Evolutionary conservation across 73 alveolate genomes (phyloP).

Genomic region (Symbiodinium pilosum): DNA sequence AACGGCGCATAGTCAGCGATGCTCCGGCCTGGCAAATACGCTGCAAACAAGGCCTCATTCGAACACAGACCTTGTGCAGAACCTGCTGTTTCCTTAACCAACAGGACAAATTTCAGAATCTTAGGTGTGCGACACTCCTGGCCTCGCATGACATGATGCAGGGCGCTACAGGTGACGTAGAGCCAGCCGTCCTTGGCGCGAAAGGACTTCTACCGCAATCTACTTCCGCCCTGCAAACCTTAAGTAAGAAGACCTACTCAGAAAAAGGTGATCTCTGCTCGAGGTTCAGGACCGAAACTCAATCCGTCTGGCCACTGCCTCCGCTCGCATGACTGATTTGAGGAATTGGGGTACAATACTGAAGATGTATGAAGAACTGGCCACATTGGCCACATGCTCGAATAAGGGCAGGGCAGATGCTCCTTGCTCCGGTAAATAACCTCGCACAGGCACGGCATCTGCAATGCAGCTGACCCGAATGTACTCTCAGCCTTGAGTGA

Average conservation of each 20-base stretch:
- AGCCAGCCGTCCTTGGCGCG: neutral
- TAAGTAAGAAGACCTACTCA: too few relatives aligned
- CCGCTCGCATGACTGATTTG: too few relatives aligned
- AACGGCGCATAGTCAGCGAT: neutral
- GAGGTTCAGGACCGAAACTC: neutral
- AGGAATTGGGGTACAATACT: too few relatives aligned
- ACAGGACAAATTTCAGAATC: neutral
- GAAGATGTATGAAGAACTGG: too few relatives aligned
- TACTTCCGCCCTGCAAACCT: too few relatives aligned
- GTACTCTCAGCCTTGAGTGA: neutral
- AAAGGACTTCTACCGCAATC: neutral
- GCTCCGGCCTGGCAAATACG: too few relatives aligned
- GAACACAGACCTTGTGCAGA: neutral
- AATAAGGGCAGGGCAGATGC: neutral
- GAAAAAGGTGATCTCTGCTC: too few relatives aligned
- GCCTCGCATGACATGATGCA: neutral
- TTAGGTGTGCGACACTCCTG: neutral
- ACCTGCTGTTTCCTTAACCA: neutral
- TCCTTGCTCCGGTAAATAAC: neutral
- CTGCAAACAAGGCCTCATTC: too few relatives aligned
- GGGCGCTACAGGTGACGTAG: neutral
- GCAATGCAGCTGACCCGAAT: neutral
- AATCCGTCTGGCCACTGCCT: conserved; percentile 1
- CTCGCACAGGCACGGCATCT: neutral
- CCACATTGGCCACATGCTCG: too few relatives aligned